Evolutionary conservation across 2,329 filamentous ascomycete species (phyloP).

Genomic region (Endothia cerciana): DNA sequence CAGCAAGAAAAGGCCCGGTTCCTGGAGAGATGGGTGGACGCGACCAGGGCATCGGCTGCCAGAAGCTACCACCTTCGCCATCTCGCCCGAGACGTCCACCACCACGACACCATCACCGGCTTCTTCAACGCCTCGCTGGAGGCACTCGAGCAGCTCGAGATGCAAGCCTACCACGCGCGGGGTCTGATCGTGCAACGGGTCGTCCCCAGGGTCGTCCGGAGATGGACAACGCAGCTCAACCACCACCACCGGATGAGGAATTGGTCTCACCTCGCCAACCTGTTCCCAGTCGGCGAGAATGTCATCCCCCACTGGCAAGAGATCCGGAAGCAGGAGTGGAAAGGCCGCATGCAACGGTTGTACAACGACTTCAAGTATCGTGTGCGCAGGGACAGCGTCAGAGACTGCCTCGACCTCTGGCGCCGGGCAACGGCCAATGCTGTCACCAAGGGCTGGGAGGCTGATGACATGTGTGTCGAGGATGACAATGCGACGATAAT

Average conservation of each 20-base stretch:
- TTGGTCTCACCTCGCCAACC: constrained; percentile 22
- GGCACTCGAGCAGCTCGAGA: constrained; percentile 27
- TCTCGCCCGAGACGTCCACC: constrained; percentile 26
- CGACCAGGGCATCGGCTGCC: constrained; percentile 10
- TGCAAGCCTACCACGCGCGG: constrained; percentile 22
- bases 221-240: constrained; percentile 21
- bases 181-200: constrained; percentile 21
- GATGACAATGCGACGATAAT: constrained; percentile 34
- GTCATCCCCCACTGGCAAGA: constrained; percentile 26
- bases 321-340: constrained; percentile 28
- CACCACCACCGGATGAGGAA: constrained; percentile 17
- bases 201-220: constrained; percentile 21
- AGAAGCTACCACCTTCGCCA: constrained; percentile 24
- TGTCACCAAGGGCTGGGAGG: constrained; percentile 32
- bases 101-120: constrained; percentile 28
- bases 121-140: constrained; percentile 28
- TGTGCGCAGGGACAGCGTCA: constrained; percentile 34
- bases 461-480: constrained; percentile 32
- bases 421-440: constrained; percentile 31
- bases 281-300: constrained; percentile 19
- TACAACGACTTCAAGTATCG: constrained; percentile 34
- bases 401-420: constrained; percentile 34
- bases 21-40: constrained; percentile 24
- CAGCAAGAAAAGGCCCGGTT: constrained; percentile 26
- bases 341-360: constrained; percentile 33